phyloP scores from a whole-genome alignment of 129 eudicot genomes.

The Lactuca saligna region DNA sequence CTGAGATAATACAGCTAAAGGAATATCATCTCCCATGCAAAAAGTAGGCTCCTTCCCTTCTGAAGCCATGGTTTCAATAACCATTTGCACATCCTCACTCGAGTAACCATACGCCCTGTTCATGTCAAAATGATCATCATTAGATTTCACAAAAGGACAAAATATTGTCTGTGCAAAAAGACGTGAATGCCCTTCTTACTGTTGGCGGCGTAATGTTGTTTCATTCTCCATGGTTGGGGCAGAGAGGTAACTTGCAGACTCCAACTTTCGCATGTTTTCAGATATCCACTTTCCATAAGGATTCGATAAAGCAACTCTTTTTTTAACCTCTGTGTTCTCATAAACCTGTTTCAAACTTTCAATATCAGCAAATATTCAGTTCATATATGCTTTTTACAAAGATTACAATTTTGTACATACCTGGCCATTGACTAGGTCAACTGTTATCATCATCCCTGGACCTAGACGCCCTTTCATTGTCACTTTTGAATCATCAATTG shows the following conservation, averaged over 20 bases:
- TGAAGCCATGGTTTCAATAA: conserved; percentile 94
- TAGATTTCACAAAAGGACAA: neutral
- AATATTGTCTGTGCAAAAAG: neutral
- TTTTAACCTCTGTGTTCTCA: conserved; percentile 98
- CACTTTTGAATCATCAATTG: conserved; percentile 92
- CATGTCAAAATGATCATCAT: conserved; percentile 11
- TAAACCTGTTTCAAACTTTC: conserved; percentile 54
- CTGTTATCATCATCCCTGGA: conserved; percentile 99
- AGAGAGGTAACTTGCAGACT: conserved; percentile 73
- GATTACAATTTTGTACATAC: conserved; percentile 39
- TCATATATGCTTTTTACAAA: neutral
- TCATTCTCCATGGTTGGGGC: conserved; percentile 77
- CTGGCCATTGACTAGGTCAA: conserved; percentile 85
- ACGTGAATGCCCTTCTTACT: conserved; percentile 47
- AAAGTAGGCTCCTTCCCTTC: conserved; percentile 99
- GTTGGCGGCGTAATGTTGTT: conserved; percentile 77
- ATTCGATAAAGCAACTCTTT: conserved; percentile 68
- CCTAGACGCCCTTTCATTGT: conserved; percentile 98
- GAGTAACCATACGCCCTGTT: conserved; percentile 97
- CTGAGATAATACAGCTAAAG: conserved; percentile 81
- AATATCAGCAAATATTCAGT: conserved; percentile 19
- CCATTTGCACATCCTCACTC: conserved; percentile 99
- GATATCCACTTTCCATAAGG: conserved; percentile 92
- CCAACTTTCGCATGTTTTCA: conserved; percentile 75
- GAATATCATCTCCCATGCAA: conserved; percentile 99